A percentile compares a stretch with the other conserved stretches of the same genome.
These are phyloP conservation scores for Acanthamoeba quina DNA, from an alignment of 208 protist species.

Conservation along the genomic window DNA sequence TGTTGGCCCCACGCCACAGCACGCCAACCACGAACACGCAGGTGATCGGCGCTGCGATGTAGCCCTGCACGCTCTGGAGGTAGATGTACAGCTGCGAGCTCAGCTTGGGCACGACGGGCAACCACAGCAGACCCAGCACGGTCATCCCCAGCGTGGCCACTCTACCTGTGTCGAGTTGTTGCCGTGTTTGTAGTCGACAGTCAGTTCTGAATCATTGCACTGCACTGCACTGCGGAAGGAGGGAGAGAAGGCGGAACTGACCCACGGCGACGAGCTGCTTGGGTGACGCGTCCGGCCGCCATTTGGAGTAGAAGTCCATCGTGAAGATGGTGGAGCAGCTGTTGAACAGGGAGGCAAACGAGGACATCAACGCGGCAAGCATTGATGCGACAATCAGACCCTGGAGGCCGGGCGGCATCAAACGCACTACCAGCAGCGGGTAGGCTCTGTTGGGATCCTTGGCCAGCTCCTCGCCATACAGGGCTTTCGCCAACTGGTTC, in stretches of 20 bases:
- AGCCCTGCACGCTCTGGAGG: conserved; percentile 74
- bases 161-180: conserved; percentile 32
- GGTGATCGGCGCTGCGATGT: conserved; percentile 65
- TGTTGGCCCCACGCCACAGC: conserved; percentile 67
- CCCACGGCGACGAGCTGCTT: conserved; percentile 38
- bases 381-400: conserved; percentile 80
- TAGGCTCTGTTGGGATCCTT: conserved; percentile 80
- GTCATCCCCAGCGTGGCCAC: conserved; percentile 65
- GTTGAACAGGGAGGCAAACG: conserved; percentile 82
- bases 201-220: neutral
- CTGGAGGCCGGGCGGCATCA: conserved; percentile 76
- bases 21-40: conserved; percentile 64
- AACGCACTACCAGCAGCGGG: conserved; percentile 75
- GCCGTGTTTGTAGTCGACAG: neutral
- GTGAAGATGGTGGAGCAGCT: conserved; percentile 80
- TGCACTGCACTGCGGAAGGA: neutral
- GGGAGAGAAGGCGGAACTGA: neutral
- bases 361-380: conserved; percentile 82
- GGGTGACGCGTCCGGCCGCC: conserved; percentile 33
- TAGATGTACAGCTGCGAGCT: conserved; percentile 76
- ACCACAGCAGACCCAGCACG: conserved; percentile 62
- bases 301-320: conserved; percentile 82
- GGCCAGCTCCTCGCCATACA: conserved; percentile 75
- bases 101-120: conserved; percentile 58
- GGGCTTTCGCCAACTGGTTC: conserved; percentile 61